phyloP scores from a whole-genome alignment of 176 grass and related monocot genomes.

The Ensete ventricosum region DNA sequence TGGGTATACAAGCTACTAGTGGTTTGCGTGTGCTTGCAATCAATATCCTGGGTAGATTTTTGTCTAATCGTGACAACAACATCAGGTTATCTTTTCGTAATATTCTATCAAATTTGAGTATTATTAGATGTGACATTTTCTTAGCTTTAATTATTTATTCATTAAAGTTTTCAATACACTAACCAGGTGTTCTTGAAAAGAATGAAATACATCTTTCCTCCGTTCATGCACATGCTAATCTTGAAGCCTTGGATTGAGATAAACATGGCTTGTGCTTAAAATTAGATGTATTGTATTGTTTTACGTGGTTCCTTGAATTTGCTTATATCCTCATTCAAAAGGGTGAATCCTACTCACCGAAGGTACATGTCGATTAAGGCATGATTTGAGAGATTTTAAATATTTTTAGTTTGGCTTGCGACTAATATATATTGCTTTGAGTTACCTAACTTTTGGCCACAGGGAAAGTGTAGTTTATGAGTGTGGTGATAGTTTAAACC shows the following conservation, averaged over 20 bases:
- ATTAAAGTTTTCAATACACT: background rate
- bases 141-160: background rate
- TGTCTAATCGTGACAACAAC: constrained; percentile 98
- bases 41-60: constrained; percentile 95
- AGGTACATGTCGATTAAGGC: background rate
- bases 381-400: background rate
- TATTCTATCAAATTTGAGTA: background rate
- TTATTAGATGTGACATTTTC: background rate
- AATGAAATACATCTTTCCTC: background rate
- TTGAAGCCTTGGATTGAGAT: background rate
- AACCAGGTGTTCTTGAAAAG: background rate
- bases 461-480: no score
- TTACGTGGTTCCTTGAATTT: background rate
- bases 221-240: background rate
- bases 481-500: background rate
- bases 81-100: constrained; percentile 45
- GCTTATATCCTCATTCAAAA: background rate
- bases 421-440: background rate
- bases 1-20: constrained; percentile 93
- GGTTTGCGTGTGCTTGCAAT: constrained; percentile 88
- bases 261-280: background rate
- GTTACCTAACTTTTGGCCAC: background rate
- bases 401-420: background rate
- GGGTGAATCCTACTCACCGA: background rate
- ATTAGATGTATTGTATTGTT: background rate